Base-by-base conservation (phyloP, 164 flowering plant genomes). In the Malania oleifera region DNA sequence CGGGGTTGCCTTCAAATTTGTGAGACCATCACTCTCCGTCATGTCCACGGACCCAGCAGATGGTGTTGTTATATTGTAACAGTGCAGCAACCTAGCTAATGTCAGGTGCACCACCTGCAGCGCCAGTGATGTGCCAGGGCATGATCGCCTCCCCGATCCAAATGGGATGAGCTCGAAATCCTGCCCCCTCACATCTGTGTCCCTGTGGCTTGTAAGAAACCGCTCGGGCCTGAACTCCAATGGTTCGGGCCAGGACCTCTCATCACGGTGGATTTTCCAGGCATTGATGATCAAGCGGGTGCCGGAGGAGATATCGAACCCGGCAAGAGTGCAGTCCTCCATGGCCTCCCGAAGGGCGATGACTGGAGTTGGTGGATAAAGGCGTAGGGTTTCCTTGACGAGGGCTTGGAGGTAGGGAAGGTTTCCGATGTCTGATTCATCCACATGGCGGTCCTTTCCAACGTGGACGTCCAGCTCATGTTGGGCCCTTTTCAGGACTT, bases 11-110 rank as follows among this genome's bases (percentile, higher is more conserved):
- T 57, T 57, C 37, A 63, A 25, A 23, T 53, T 57, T 15, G 63
- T 68, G 52, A 68, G 22, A 7, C 72, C 67, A 38, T 5, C 15
- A 40, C 63, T 63, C 44, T 68, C 72, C 34, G 50, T 62, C 72
- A 63, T 58, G 13, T 63, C 72, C 28, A 68, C 55, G 0, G 13
- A 25, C 58, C 37, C 63, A 2, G 13, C 28, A 0, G 52, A 60
- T 31, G 63, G 48, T 31, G 22, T 57, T 2, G 31, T 29, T 10
- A 62, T 26, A n/a, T 68, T 56, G 51, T 52, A 68, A 12, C 60
- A 3, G 9, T 62, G 71, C 17, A 68, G 13, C 31, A 68, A 52
- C n/a, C 44, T 57, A 26, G 64, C 72, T 2, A 63, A 26, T 2
- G 28, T 14, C 17, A 62, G 50, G 12, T 63, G 63, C 31, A 59